Base-by-base conservation (phyloP, 2,329 filamentous ascomycete genomes). In the Pezicula radicicola region DNA sequence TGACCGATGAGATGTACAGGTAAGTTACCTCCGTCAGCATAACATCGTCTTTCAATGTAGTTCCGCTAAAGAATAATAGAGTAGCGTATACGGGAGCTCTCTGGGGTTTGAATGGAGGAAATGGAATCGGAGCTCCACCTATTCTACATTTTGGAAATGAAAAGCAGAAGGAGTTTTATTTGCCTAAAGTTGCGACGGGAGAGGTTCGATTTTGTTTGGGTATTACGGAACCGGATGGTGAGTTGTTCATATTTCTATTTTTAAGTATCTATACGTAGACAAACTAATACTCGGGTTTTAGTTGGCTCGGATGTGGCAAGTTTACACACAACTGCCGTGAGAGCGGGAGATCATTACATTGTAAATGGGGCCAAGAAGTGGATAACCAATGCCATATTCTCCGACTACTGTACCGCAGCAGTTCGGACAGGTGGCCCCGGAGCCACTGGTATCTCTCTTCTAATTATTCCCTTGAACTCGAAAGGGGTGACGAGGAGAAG, bases 291-390 rank as follows among this genome's bases (percentile, higher is more conserved):
- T 16, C 6, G 12, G 4, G 15, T 47, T 35, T 50, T 60, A 67
- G 81, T 78, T 51, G 80, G 81, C 0, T 85, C 81, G 1, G 85
- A 88, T 61, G 83, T 88, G 3, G 83, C 82, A 1, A 80, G 78
- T 56, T 77, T 88, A 42, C 73, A 74, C 48, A 86, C 84, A 3
- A 85, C 79, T 0, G 85, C 85, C 0, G 63, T 68, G 36, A 71
- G 70, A 25, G 71, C 78, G 36, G 78, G 76, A 0, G 69, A 73
- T 33, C 64, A 71, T 46, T 88, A 85, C 59, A 61, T 85, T 35
- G 81, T 87, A n/a, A 85, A 84, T 51, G 84, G 84, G 0, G 76
- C 77, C 47, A 87, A 88, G 72, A 85, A 85, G 64, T 85, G 83
- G 82, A 87, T 88, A 57, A 86, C 84, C 1, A 82, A 81, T 44